Evolutionary conservation across 306 rosid genomes (phyloP).

Genomic region (Cicer judaicum): DNA sequence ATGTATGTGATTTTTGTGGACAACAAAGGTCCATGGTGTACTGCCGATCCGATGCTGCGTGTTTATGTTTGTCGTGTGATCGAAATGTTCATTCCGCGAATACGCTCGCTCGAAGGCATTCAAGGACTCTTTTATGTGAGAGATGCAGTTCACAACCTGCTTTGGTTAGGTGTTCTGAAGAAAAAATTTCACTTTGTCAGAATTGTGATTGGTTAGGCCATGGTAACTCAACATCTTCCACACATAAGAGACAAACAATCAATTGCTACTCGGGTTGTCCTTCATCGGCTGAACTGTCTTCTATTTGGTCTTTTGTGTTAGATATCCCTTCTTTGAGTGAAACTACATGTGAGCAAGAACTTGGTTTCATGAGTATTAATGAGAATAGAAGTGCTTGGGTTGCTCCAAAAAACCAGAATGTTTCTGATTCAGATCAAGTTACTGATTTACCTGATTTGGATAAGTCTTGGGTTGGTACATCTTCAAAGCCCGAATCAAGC

Average conservation of each 20-base stretch:
- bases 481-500: conserved; percentile 61
- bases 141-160: conserved; percentile 90
- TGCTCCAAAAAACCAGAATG: conserved; percentile 58
- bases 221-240: conserved; percentile 61
- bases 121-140: conserved; percentile 85
- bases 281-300: conserved; percentile 84
- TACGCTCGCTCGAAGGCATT: conserved; percentile 87
- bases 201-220: conserved; percentile 94
- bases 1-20: conserved; percentile 89
- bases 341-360: conserved; percentile 82
- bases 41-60: conserved; percentile 95
- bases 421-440: conserved; percentile 53
- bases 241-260: conserved; percentile 80
- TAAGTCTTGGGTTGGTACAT: conserved; percentile 59
- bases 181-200: conserved; percentile 87
- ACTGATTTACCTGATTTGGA: conserved; percentile 43
- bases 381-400: conserved; percentile 64
- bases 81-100: conserved; percentile 96
- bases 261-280: conserved; percentile 93
- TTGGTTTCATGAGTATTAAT: conserved; percentile 87
- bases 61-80: conserved; percentile 92
- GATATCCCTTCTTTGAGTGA: conserved; percentile 70
- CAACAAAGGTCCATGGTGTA: conserved; percentile 88
- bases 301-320: conserved; percentile 81
- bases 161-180: conserved; percentile 78